Evolutionary conservation across 371 early-diverging fungal species (phyloP), one percentile per base, ranked within the genome.

Genomic region (Circinella minor): DNA sequence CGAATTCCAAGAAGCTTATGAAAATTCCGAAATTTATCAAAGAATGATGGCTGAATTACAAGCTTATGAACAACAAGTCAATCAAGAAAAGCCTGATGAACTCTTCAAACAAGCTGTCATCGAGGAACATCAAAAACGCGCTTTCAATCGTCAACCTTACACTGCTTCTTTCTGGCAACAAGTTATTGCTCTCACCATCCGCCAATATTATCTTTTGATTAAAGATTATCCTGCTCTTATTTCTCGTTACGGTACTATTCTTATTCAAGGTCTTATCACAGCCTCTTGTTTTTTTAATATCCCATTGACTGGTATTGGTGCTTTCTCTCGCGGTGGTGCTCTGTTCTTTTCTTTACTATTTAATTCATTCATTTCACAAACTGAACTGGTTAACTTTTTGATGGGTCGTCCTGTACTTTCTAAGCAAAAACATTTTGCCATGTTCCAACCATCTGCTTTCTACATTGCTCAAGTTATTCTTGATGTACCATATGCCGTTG

Each of bases 241-340:
- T 20, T 88, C 89, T 68, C 85, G 87, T 36, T 85, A 84, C 65
- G 83, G 87, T 37, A 85, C 87, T 14, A 84, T 85, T 51, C 60
- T 89, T 14, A 77, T 90, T 63, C 88, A 89, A 83, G 88, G 89
- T 49, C 71, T 90, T n/a, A 88, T 93, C 61, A 86, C 88, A 63
- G 92, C 91, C 11, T 89, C 90, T 7, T 85, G 89, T 55, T 93
- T 91, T 74, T 87, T 84, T 65, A 71, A 78, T 61, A 71, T 91
- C 54, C 88, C 90, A 3, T 64, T 64, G 1, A 74, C 74, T 63
- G 79, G 83, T 6, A 70, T 73, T 27, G 92, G 93, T 48, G 87
- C 90, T 55, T 90, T 91, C 72, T 85, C 89, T 3, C 88, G 94
- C 38, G 92, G 91, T 47, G 93, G 93, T 79, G 91, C 88, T 14